These are phyloP conservation scores for Nicotiana knightiana DNA, from an alignment of 257 asterid genomes.

Conservation along the genomic window DNA sequence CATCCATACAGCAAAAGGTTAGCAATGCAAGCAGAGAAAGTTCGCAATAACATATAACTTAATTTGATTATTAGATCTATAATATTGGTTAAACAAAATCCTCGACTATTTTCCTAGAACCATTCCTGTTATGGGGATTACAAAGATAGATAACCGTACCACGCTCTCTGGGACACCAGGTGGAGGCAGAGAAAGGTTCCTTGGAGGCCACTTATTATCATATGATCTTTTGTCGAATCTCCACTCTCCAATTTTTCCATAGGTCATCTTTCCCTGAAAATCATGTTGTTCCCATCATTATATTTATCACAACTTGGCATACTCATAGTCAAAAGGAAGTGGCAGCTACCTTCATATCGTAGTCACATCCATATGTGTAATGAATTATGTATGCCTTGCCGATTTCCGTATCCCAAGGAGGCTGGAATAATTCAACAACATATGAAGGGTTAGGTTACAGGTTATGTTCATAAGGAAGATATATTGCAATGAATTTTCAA, in stretches of 20 bases:
- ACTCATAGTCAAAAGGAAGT: neutral
- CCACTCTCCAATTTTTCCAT: constrained; percentile 96
- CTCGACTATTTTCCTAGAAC: neutral
- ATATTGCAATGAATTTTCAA: neutral
- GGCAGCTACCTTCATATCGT: constrained; percentile 61
- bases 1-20: neutral
- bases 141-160: constrained; percentile 39
- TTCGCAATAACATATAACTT: neutral
- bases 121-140: neutral
- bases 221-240: constrained; percentile 93
- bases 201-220: constrained; percentile 60
- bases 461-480: neutral
- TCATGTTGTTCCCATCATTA: constrained; percentile 5
- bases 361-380: constrained; percentile 94
- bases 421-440: constrained; percentile 43
- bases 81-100: neutral
- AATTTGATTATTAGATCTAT: neutral
- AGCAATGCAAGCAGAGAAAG: neutral
- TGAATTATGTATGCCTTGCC: constrained; percentile 82
- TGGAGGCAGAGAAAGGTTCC: constrained; percentile 82
- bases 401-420: constrained; percentile 82
- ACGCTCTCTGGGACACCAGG: constrained; percentile 93
- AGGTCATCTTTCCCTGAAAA: constrained; percentile 69
- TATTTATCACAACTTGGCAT: neutral
- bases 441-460: constrained; percentile 5